These are phyloP conservation scores for Exophiala oligosperma DNA, from an alignment of 2,329 filamentous ascomycete species.

Conservation along the genomic window DNA sequence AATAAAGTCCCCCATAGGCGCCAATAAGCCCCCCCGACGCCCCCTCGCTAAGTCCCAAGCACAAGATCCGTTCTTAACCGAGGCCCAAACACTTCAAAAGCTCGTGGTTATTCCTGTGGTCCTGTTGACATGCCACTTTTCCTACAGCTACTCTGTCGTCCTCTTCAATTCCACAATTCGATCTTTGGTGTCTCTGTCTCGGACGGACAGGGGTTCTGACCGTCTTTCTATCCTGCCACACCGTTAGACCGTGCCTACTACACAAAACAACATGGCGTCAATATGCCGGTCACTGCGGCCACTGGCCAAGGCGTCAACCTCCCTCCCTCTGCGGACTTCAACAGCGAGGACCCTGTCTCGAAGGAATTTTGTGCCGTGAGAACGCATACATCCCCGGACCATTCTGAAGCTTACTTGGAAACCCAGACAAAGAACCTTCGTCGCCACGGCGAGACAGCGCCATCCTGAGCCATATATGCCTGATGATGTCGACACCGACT, in stretches of 20 bases:
- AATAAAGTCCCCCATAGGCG: too few relatives aligned
- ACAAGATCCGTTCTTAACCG: too few relatives aligned
- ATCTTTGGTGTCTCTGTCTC: too few relatives aligned
- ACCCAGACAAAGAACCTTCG: constrained; percentile 28
- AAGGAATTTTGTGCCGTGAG: constrained; percentile 38
- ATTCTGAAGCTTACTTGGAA: not conserved
- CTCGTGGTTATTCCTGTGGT: not conserved
- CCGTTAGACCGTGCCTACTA: too few relatives aligned
- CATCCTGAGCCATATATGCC: constrained; percentile 33
- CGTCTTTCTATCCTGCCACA: too few relatives aligned
- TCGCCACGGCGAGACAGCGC: constrained; percentile 39
- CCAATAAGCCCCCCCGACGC: too few relatives aligned
- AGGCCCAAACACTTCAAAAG: not conserved
- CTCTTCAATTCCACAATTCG: not conserved
- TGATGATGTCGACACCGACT: constrained; percentile 62
- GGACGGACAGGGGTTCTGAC: too few relatives aligned
- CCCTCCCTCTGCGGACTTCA: constrained; percentile 6
- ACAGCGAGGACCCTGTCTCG: constrained; percentile 13
- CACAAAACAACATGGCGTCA: constrained; percentile 45
- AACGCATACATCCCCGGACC: constrained; percentile 27
- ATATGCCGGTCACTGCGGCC: constrained; percentile 49
- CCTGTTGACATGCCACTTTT: not conserved
- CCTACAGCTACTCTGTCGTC: too few relatives aligned
- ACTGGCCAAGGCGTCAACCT: constrained; percentile 20
- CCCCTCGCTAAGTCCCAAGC: too few relatives aligned